Percentiles rank a stretch among this genome's conserved stretches.
phyloP scores from a whole-genome alignment of 139 green algal species.

The Deuterostichococcus epilithicus region DNA sequence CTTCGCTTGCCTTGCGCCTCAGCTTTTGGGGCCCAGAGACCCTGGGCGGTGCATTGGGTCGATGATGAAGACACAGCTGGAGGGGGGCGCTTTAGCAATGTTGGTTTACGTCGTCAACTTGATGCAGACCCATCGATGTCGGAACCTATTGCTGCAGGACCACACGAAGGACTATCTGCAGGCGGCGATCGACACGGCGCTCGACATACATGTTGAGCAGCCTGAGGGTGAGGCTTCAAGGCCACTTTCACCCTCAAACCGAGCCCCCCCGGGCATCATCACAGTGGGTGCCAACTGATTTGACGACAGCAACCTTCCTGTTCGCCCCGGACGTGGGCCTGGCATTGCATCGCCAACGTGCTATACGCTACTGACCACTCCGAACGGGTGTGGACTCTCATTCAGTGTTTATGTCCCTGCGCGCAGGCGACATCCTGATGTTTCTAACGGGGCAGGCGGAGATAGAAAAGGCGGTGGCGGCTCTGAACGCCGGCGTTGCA shows the following conservation, averaged over 20 bases:
- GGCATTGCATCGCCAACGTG: too few species aligned
- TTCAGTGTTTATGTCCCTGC: background rate
- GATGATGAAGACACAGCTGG: too few species aligned
- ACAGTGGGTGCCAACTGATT: too few species aligned
- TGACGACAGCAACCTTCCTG: too few species aligned
- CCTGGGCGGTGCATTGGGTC: too few species aligned
- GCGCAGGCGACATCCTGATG: slow-evolving; percentile 83
- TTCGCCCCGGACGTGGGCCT: too few species aligned
- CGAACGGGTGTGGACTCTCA: background rate
- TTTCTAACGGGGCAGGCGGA: slow-evolving; percentile 94
- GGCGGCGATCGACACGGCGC: slow-evolving; percentile 56
- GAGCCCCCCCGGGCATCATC: background rate
- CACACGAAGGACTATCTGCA: slow-evolving; percentile 49
- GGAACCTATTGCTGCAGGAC: slow-evolving; percentile 31
- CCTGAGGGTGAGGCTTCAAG: slow-evolving; percentile 27
- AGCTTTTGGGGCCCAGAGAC: too few species aligned
- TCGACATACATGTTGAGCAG: slow-evolving; percentile 78
- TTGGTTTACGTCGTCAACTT: too few species aligned
- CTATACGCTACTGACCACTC: too few species aligned
- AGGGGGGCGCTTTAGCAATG: too few species aligned
- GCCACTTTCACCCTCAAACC: background rate
- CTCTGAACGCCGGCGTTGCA: slow-evolving; percentile 18
- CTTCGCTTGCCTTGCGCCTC: too few species aligned
- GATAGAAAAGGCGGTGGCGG: slow-evolving; percentile 67
- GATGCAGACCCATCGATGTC: too few species aligned